A percentile compares a stretch with the other conserved stretches of the same genome.
phyloP scores from a whole-genome alignment of 169 alveolate species.

The Plasmodium berghei region DNA sequence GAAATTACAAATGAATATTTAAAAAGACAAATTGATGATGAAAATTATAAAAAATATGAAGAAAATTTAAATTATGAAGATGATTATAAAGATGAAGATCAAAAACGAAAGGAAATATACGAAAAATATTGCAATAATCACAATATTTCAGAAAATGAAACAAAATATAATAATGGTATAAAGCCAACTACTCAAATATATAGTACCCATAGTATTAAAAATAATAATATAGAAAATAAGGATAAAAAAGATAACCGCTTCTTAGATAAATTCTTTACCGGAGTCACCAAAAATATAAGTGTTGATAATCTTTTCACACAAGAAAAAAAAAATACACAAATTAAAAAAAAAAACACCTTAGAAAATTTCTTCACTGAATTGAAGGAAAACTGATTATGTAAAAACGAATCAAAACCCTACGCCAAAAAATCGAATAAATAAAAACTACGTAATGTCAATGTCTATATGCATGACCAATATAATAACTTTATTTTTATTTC shows the following conservation, averaged over 20 bases:
- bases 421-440: neutral
- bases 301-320: constrained; percentile 63
- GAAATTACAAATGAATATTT: constrained; percentile 76
- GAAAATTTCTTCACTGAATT: constrained; percentile 65
- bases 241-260: constrained; percentile 60
- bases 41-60: constrained; percentile 46
- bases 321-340: constrained; percentile 68
- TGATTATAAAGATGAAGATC: constrained; percentile 51
- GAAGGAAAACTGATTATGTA: constrained; percentile 31
- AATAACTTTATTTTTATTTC: no score
- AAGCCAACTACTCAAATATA: constrained; percentile 8
- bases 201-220: neutral
- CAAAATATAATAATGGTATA: constrained; percentile 12
- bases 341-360: constrained; percentile 59
- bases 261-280: constrained; percentile 72
- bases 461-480: no score
- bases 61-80: constrained; percentile 41
- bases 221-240: constrained; percentile 13
- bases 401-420: neutral
- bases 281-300: constrained; percentile 66
- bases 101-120: constrained; percentile 63
- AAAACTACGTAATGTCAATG: neutral
- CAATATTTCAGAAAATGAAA: constrained; percentile 37
- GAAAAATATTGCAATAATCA: constrained; percentile 37
- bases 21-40: constrained; percentile 74